A percentile compares a stretch with the other conserved stretches of the same genome.
Conservation (phyloP, 139 green algal genomes). For the Ettlia oleoabundans region DNA sequence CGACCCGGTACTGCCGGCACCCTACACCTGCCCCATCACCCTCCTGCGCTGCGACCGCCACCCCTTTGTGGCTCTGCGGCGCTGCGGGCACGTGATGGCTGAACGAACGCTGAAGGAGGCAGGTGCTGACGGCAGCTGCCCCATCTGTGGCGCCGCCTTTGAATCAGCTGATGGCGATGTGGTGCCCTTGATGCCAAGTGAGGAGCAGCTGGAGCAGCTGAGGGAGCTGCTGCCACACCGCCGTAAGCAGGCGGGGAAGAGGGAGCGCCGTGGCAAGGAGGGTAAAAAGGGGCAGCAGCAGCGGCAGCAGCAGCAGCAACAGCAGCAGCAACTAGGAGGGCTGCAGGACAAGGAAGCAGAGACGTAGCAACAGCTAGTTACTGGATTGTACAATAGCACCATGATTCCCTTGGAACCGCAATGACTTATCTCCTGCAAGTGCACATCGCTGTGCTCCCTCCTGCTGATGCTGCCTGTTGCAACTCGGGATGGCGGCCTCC, state of each 20-base stretch:
- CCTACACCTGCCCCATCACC: conserved; percentile 47
- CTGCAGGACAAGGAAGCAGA: background rate
- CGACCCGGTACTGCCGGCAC: background rate
- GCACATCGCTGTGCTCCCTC: no score
- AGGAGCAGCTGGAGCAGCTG: conserved; percentile 19
- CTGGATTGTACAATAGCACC: no score
- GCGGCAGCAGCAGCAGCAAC: background rate
- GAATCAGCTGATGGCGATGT: background rate
- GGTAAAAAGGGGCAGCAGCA: background rate
- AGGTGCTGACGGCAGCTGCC: background rate
- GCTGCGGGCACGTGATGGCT: conserved; percentile 44
- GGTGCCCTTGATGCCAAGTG: background rate
- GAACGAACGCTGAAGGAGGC: conserved; percentile 32
- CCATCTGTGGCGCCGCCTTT: background rate
- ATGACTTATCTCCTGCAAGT: no score
- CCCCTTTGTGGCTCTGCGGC: conserved; percentile 38
- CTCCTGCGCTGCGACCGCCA: conserved; percentile 33
- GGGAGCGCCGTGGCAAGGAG: background rate
- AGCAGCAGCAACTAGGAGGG: background rate
- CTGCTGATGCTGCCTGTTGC: no score
- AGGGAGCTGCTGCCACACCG: conserved; percentile 8
- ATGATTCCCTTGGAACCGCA: no score
- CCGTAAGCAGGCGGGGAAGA: background rate
- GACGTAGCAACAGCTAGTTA: background rate
- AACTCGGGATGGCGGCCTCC: no score